Evolutionary conservation across 2,329 filamentous ascomycete genomes (phyloP).

Genomic region (Cytospora mali): DNA sequence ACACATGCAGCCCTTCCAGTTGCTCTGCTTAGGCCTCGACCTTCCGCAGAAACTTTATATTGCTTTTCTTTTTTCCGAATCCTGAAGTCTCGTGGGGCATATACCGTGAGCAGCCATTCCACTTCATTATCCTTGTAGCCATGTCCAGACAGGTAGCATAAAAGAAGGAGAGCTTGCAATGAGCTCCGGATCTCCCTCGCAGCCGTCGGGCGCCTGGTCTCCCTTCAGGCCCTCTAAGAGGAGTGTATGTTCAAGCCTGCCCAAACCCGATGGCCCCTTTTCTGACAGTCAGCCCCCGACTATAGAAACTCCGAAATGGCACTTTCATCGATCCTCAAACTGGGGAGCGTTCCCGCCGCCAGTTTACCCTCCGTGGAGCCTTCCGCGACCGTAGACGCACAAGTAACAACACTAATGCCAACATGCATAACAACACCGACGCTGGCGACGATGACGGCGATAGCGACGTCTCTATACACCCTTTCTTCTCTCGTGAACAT

Average conservation of each 20-base stretch:
- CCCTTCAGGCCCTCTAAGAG: conserved; percentile 49
- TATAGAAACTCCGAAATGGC: conserved; percentile 75
- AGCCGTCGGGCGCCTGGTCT: conserved; percentile 43
- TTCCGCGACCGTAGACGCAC: conserved; percentile 37
- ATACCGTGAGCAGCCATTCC: conserved; percentile 17
- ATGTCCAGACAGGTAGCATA: conserved; percentile 22
- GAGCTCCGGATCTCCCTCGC: conserved; percentile 38
- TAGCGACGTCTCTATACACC: conserved; percentile 38
- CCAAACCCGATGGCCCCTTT: not conserved
- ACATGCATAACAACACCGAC: not conserved
- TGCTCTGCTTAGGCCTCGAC: not conserved
- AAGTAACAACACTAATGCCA: conserved; percentile 14
- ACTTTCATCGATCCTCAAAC: conserved; percentile 86
- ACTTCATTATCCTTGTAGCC: not conserved
- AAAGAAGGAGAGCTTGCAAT: conserved; percentile 32
- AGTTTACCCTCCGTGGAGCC: conserved; percentile 72
- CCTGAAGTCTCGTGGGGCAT: conserved; percentile 7
- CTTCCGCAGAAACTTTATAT: not conserved
- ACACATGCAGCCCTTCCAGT: not conserved
- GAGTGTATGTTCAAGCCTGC: conserved; percentile 42
- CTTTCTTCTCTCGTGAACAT: conserved; percentile 41
- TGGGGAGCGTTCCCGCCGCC: conserved; percentile 79
- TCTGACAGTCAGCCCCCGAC: conserved; percentile 1
- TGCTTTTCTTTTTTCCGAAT: not conserved
- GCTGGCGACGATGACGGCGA: conserved; percentile 36